Evolutionary conservation across 345 rosid genomes (phyloP), one percentile per base, ranked within the genome.

Genomic region (Moricandia arvensis): DNA sequence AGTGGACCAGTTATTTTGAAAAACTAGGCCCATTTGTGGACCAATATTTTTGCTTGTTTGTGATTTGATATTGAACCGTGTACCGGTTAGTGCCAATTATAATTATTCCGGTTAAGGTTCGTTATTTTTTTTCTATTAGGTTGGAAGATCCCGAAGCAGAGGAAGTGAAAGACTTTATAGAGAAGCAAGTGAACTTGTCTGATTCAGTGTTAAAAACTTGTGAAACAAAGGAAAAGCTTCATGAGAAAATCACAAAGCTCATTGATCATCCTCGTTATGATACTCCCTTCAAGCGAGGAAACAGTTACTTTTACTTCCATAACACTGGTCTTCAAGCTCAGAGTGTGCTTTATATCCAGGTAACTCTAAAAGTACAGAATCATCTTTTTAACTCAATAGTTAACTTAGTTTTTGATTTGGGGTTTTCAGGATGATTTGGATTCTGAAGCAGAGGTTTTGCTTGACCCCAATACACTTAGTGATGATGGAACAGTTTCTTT

Each of bases 281-380:
- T 1, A 83, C 87, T 1, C 97, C 98, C 4, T 89, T 80, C 34
- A 89, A 65, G 78, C 80, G 89, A 63, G 98, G 88, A 29, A 72
- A 86, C 73, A 86, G 76, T 71, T 90, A 84, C 78, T 92, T 95
- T 79, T 89, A 88, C 85, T 90, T 87, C 75, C 96, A 89, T 13
- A 95, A 95, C 76, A 77, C 87, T 2, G 98, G 99, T 27, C 98
- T 95, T 37, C 98, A 95, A 80, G 85, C 98, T 0, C 98, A 95
- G 68, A 64, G 65, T 72, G 89, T 95, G 66, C 91, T 90, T 69
- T 90, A 84, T 59, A 84, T 87, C 66, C 94, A 93, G 98, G 97
- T 81, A 11, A 63, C 24, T 21, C 2, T 21, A 21, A 0, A 0
- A 21, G 24, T 21, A 21, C 8, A 65, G 9, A n/a, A 9, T 33